Conservation (phyloP, 2,329 filamentous ascomycete genomes). For the Eurotiales sp. region DNA sequence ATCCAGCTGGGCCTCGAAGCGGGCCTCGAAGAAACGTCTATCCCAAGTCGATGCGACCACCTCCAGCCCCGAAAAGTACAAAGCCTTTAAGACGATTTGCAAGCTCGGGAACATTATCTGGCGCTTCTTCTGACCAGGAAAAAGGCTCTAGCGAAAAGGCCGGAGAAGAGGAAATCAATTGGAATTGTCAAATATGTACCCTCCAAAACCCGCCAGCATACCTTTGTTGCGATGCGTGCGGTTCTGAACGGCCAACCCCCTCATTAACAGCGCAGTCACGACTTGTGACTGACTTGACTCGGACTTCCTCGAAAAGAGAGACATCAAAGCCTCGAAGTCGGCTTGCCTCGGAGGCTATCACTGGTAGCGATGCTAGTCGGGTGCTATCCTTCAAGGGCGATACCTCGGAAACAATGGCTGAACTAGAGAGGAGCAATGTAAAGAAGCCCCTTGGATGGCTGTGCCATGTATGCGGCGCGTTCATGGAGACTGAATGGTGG, state of each 20-base stretch:
- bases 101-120: slow-evolving; percentile 5
- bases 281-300: not conserved
- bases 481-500: slow-evolving; percentile 64
- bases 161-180: slow-evolving; percentile 39
- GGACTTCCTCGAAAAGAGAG: not conserved
- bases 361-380: slow-evolving; percentile 9
- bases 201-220: slow-evolving; percentile 58
- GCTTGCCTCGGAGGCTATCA: slow-evolving; percentile 8
- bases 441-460: slow-evolving; percentile 55
- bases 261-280: slow-evolving; percentile 29
- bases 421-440: slow-evolving; percentile 39
- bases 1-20: slow-evolving; percentile 48
- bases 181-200: slow-evolving; percentile 60
- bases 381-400: slow-evolving; percentile 24
- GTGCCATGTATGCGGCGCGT: slow-evolving; percentile 56
- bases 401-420: slow-evolving; percentile 35
- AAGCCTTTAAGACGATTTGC: slow-evolving; percentile 17
- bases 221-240: slow-evolving; percentile 59
- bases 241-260: slow-evolving; percentile 49
- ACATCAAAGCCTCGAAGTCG: slow-evolving; percentile 4
- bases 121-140: not conserved
- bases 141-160: slow-evolving; percentile 23
- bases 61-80: slow-evolving; percentile 30
- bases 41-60: slow-evolving; percentile 19
- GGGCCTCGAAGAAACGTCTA: slow-evolving; percentile 41